Conservation (phyloP, 768 basidiomycete species). For the Mycena olivaceomarginata region DNA sequence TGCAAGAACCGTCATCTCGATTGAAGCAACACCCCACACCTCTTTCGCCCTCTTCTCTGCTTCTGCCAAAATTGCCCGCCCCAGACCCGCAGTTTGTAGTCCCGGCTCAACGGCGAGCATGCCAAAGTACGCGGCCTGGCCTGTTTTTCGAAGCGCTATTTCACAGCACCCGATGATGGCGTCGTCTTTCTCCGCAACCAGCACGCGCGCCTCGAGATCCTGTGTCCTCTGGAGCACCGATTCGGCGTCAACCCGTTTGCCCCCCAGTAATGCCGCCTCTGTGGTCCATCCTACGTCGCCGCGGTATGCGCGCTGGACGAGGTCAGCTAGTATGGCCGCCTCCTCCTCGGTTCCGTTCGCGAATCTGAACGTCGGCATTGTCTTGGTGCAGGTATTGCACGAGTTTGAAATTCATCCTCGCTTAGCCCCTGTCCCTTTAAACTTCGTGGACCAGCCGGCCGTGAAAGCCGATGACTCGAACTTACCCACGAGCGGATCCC, state of each 20-base stretch:
- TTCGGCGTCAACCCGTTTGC: constrained; percentile 12
- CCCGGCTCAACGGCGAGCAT: constrained; percentile 34
- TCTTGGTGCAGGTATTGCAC: neutral
- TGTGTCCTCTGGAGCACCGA: constrained; percentile 6
- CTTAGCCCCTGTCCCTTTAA: neutral
- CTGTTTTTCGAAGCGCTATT: constrained; percentile 5
- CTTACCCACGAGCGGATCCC: too few relatives aligned
- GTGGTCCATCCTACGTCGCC: constrained; percentile 34
- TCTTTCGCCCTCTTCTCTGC: constrained; percentile 17
- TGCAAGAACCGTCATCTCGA: constrained; percentile 29
- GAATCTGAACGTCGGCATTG: constrained; percentile 19
- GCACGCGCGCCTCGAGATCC: constrained; percentile 11
- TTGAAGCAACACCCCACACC: constrained; percentile 5
- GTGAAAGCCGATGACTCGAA: too few relatives aligned
- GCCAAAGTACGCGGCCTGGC: constrained; percentile 21
- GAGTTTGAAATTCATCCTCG: neutral
- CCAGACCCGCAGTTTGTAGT: constrained; percentile 26
- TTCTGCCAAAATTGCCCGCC: constrained; percentile 25
- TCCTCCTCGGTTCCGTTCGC: constrained; percentile 14
- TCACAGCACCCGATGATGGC: constrained; percentile 32
- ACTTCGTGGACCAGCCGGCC: too few relatives aligned
- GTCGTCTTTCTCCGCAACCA: constrained; percentile 23
- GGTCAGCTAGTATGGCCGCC: constrained; percentile 10
- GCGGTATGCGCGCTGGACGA: constrained; percentile 32
- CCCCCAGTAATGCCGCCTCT: constrained; percentile 12